Conservation (phyloP, 441 rosid species). For the Populus hybrid region DNA sequence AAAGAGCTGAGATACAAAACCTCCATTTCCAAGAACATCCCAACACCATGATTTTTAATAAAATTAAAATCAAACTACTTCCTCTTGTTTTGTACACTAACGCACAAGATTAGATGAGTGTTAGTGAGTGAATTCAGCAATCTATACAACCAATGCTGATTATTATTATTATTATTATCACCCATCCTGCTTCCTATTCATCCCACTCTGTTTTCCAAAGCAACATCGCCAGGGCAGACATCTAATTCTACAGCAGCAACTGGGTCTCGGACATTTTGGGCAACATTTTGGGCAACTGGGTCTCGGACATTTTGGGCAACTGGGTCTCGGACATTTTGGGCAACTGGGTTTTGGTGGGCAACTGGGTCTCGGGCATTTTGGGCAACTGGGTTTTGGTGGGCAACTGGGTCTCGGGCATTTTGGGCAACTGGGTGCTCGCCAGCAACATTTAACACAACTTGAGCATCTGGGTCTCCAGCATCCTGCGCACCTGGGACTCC, state of each 20-base stretch:
- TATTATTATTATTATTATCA: conserved; percentile 15
- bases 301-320: conserved; percentile 18
- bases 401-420: conserved; percentile 26
- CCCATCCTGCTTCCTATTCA: conserved; percentile 33
- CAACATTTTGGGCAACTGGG: conserved; percentile 36
- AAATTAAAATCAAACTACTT: conserved; percentile 17
- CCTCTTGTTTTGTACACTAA: conserved; percentile 27
- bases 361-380: conserved; percentile 25
- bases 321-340: conserved; percentile 19
- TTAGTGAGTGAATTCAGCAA: conserved; percentile 23
- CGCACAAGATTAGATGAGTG: conserved; percentile 24
- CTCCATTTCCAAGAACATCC: conserved; percentile 20
- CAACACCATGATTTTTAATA: conserved; percentile 10
- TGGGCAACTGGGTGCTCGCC: conserved; percentile 31
- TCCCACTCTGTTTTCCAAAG: conserved; percentile 16
- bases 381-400: conserved; percentile 23
- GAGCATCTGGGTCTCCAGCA: conserved; percentile 25
- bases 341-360: conserved; percentile 33
- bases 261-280: conserved; percentile 19
- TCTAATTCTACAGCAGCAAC: conserved; percentile 35
- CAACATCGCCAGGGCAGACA: conserved; percentile 43
- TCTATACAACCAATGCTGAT: conserved; percentile 30
- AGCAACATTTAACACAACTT: conserved; percentile 28
- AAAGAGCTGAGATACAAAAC: background rate
- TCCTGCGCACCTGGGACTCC: conserved; percentile 29